Evolutionary conservation across 2,329 filamentous ascomycete genomes (phyloP).

Genomic region (Bipolaris zeicola): DNA sequence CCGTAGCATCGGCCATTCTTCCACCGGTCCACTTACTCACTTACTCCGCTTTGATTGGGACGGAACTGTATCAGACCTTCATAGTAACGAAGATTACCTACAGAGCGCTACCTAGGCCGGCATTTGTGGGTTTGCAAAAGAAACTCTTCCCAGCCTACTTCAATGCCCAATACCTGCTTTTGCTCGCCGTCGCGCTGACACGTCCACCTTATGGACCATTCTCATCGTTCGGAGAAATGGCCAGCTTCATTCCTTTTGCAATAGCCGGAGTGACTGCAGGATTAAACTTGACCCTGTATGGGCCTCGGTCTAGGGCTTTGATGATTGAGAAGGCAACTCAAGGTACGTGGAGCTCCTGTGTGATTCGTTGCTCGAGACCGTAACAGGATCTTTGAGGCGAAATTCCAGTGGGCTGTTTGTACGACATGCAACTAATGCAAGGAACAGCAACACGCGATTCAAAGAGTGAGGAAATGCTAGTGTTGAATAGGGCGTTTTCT

Average conservation of each 20-base stretch:
- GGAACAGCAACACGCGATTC: conserved; percentile 26
- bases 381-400: background rate
- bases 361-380: background rate
- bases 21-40: conserved; percentile 46
- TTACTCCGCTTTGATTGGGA: conserved; percentile 50
- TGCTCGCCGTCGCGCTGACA: conserved; percentile 43
- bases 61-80: conserved; percentile 50
- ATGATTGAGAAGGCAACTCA: conserved; percentile 46
- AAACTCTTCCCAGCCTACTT: conserved; percentile 51
- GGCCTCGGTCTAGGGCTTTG: conserved; percentile 40
- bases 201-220: conserved; percentile 41
- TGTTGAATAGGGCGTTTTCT: conserved; percentile 44
- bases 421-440: background rate
- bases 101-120: conserved; percentile 41
- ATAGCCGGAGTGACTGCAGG: conserved; percentile 40
- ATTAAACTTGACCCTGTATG: conserved; percentile 47
- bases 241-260: conserved; percentile 34
- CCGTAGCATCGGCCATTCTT: conserved; percentile 10
- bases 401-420: background rate
- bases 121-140: conserved; percentile 50
- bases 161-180: conserved; percentile 43
- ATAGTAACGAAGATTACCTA: conserved; percentile 50
- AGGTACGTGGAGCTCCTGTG: conserved; percentile 18
- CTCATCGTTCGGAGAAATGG: conserved; percentile 30
- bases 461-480: conserved; percentile 24